phyloP scores from a whole-genome alignment of 1,139 yeast species.

The Kluyveromyces sp. region DNA sequence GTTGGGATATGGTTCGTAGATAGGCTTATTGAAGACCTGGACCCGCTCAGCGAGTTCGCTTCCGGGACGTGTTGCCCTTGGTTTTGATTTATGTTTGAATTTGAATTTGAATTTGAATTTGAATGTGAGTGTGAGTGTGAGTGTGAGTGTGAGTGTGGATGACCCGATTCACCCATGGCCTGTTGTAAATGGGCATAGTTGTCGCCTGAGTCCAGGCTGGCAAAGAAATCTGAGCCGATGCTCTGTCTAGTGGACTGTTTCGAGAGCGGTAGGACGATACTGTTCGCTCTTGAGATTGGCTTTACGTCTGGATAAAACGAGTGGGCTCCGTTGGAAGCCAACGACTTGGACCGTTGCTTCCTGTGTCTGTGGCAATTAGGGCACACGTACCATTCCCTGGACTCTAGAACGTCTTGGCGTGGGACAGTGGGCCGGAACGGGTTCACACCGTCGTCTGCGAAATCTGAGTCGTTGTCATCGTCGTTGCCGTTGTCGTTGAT shows the following conservation, averaged over 20 bases:
- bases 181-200: too few species aligned
- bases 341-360: conserved; percentile 6
- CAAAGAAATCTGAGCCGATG: not conserved
- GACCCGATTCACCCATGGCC: too few species aligned
- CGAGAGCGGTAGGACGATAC: conserved; percentile 10
- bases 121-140: too few species aligned
- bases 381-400: conserved; percentile 2
- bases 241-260: conserved; percentile 11
- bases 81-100: not conserved
- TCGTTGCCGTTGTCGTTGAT: not conserved
- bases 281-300: conserved; percentile 7
- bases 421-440: not conserved
- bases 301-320: not conserved
- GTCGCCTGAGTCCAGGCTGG: too few species aligned
- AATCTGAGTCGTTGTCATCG: not conserved
- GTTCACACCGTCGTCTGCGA: not conserved
- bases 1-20: conserved; percentile 22
- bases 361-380: conserved; percentile 6
- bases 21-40: conserved; percentile 12
- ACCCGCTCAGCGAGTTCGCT: not conserved
- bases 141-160: too few species aligned
- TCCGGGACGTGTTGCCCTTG: not conserved
- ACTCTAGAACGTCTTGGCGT: conserved; percentile 5
- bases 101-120: too few species aligned
- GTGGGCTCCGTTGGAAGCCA: not conserved